Percentiles rank a stretch among this genome's conserved stretches.
phyloP scores from a whole-genome alignment of 768 basidiomycete species.

The Hygrophorus pudorinus region DNA sequence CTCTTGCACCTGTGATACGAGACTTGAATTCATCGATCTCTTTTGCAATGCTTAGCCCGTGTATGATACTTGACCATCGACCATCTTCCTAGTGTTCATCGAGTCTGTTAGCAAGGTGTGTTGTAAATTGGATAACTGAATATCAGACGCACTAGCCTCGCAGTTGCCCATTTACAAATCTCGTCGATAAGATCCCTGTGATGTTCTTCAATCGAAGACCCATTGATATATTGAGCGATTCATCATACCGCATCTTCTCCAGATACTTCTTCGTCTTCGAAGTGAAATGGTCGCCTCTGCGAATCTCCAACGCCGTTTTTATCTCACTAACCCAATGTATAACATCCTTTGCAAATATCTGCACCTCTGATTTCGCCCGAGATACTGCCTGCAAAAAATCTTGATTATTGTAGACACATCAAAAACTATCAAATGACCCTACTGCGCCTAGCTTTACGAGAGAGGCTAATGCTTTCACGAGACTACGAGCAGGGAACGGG shows the following conservation, averaged over 20 bases:
- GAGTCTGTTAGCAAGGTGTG: neutral
- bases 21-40: neutral
- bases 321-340: slow-evolving; percentile 11
- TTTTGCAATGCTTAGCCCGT: neutral
- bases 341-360: slow-evolving; percentile 8
- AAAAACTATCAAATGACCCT: neutral
- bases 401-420: slow-evolving; percentile 4
- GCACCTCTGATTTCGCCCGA: too few species aligned
- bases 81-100: neutral
- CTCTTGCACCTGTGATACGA: neutral
- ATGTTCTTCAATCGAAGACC: neutral
- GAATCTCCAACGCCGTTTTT: slow-evolving; percentile 4
- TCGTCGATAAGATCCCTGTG: neutral
- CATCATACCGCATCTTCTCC: slow-evolving; percentile 1
- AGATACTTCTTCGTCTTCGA: slow-evolving; percentile 11
- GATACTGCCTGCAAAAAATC: neutral
- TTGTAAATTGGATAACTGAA: neutral
- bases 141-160: neutral
- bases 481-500: slow-evolving; percentile 10
- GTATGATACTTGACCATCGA: neutral
- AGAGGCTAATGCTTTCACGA: slow-evolving; percentile 10
- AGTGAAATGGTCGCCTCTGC: slow-evolving; percentile 6
- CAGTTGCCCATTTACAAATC: neutral
- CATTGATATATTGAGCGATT: neutral
- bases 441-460: slow-evolving; percentile 9